Conservation (phyloP, 192 early-diverging fungal species). For the Rhizophagus clarus region DNA sequence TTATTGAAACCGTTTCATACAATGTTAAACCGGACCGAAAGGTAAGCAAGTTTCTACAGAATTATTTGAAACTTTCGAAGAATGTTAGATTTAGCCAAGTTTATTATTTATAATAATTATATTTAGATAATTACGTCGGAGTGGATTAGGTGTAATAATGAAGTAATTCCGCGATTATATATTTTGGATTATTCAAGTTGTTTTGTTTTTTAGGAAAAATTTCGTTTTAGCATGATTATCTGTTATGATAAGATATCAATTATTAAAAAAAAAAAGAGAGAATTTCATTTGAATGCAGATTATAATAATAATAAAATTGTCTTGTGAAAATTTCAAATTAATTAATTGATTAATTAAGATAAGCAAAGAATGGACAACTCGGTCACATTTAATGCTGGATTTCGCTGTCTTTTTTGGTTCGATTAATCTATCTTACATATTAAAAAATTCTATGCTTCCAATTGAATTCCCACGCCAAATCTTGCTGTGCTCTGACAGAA, state of each 20-base stretch:
- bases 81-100: too few relatives aligned
- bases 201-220: too few relatives aligned
- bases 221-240: neutral
- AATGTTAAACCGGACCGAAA: too few relatives aligned
- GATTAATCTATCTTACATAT: neutral
- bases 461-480: slow-evolving; percentile 26
- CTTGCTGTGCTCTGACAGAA: slow-evolving; percentile 12
- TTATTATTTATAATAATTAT: too few relatives aligned
- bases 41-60: too few relatives aligned
- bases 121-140: neutral
- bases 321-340: neutral
- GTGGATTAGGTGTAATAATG: neutral
- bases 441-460: slow-evolving; percentile 27
- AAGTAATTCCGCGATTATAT: neutral
- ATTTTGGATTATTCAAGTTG: neutral
- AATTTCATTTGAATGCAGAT: neutral
- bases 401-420: neutral
- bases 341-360: neutral
- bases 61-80: too few relatives aligned
- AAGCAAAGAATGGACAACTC: neutral
- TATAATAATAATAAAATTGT: neutral
- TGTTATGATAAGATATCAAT: neutral
- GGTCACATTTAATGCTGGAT: neutral
- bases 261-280: neutral
- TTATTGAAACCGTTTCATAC: too few relatives aligned